Evolutionary conservation across 345 rosid genomes (phyloP).

Genomic region (Aquilaria yunnanensis): DNA sequence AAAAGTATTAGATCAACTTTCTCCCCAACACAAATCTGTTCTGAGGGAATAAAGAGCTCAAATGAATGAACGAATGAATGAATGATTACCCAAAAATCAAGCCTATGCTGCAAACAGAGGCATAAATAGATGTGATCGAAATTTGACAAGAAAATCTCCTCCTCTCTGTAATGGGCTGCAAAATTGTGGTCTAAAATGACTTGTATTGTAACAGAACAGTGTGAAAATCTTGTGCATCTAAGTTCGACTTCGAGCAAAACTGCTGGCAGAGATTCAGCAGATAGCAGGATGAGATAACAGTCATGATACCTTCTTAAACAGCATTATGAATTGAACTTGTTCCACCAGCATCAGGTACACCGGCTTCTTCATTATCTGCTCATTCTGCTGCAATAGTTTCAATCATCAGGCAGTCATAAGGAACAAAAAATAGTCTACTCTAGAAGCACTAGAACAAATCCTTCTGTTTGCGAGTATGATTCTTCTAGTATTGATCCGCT

Average conservation of each 20-base stretch:
- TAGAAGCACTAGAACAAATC: no score
- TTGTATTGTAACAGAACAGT: slow-evolving; percentile 16
- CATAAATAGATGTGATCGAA: slow-evolving; percentile 3
- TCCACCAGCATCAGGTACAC: not conserved
- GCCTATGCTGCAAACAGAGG: no score
- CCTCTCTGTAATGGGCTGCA: not conserved
- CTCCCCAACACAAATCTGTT: no score
- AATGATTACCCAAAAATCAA: no score
- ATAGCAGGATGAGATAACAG: not conserved
- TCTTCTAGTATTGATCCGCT: no score
- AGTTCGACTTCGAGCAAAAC: not conserved
- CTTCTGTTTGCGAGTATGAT: no score
- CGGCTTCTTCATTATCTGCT: not conserved
- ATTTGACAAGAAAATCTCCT: slow-evolving; percentile 12
- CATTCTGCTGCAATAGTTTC: slow-evolving; percentile 4
- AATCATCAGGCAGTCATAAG: not conserved
- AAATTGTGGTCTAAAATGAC: slow-evolving; percentile 15
- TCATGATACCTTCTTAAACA: not conserved
- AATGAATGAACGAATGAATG: no score
- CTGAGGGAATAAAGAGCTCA: no score
- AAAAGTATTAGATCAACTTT: no score
- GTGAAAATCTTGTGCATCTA: slow-evolving; percentile 10
- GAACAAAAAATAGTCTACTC: no score
- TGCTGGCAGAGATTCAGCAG: slow-evolving; percentile 2
- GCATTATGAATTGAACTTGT: slow-evolving; percentile 1